Evolutionary conservation across 345 rosid species (phyloP), one percentile per base, ranked within the genome.

Genomic region (Dimocarpus longan): DNA sequence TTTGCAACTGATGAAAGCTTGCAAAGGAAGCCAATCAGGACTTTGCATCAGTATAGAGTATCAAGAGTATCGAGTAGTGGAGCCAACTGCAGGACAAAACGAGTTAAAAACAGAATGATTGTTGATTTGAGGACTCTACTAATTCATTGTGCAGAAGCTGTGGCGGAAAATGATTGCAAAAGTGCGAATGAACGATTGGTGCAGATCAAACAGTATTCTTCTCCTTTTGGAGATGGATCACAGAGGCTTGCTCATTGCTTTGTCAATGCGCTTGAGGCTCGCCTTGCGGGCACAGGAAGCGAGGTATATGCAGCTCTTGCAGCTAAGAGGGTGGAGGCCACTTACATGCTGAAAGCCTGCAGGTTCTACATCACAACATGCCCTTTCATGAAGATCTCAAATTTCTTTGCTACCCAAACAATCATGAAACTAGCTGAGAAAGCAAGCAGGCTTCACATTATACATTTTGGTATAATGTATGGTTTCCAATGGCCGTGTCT

Each of bases 401-500:
- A 80, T 71, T 79, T 80, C 80, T 81, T 87, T 54, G 86, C 93
- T 5, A 90, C 87, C 80, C 78, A 82, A 28, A 88, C 89, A 28
- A 90, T 93, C 67, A 0, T 71, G 71, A 90, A 86, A 54, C 79
- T 81, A n/a, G 84, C 91, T 2, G 84, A 82, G 76, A 84, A 88
- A 67, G 90, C 90, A 62, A 78, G 86, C 0, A 85, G 82, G 60
- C 76, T 93, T 10, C 98, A 93, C 82, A 90, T 93, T 60, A 89
- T 93, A 64, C 95, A 93, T 80, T 93, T 93, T 26, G 98, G 98
- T 19, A 87, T 92, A 56, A 86, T 85, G 59, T 93, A 92, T 80
- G 98, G 98, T 21, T 92, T 93, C 74, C 98, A 93, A 44, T 93
- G 97, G 98, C 97, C 98, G 70, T 92, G 92, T 86, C 84, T 92